A percentile compares a stretch with the other conserved stretches of the same genome.
phyloP scores from a whole-genome alignment of 768 basidiomycete genomes.

The Xerocomus potaroensis region DNA sequence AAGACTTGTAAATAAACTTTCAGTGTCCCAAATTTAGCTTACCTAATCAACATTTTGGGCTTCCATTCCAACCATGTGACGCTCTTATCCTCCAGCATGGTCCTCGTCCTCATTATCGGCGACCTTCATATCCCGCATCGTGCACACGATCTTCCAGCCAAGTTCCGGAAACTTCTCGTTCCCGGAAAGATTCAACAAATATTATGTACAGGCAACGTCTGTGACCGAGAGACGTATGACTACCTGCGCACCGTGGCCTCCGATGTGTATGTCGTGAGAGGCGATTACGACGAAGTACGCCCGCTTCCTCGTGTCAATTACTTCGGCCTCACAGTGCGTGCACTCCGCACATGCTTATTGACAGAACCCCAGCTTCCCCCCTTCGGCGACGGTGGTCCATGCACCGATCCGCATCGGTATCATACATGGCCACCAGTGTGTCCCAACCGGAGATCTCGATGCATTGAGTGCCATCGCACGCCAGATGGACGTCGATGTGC shows the following conservation, averaged over 20 bases:
- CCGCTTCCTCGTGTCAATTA: not conserved
- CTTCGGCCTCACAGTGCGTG: not conserved
- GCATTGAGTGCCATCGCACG: constrained; percentile 83
- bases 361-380: constrained; percentile 68
- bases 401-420: constrained; percentile 86
- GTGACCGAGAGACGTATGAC: constrained; percentile 96
- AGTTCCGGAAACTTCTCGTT: constrained; percentile 95
- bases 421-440: constrained; percentile 90
- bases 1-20: not conserved
- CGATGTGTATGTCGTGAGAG: constrained; percentile 87
- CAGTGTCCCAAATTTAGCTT: constrained; percentile 10
- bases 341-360: constrained; percentile 1
- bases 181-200: constrained; percentile 98
- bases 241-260: constrained; percentile 92
- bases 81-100: constrained; percentile 25
- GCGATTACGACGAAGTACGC: constrained; percentile 93
- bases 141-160: constrained; percentile 84
- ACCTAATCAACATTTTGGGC: constrained; percentile 16
- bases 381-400: constrained; percentile 77
- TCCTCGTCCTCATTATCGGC: constrained; percentile 95
- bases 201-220: constrained; percentile 94
- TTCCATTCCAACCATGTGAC: not conserved
- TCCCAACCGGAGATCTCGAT: constrained; percentile 90
- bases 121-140: constrained; percentile 96
- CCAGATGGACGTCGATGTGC: constrained; percentile 97